Conservation (phyloP, 1,139 yeast species). For the Yamadazyma spencermartinsiae region DNA sequence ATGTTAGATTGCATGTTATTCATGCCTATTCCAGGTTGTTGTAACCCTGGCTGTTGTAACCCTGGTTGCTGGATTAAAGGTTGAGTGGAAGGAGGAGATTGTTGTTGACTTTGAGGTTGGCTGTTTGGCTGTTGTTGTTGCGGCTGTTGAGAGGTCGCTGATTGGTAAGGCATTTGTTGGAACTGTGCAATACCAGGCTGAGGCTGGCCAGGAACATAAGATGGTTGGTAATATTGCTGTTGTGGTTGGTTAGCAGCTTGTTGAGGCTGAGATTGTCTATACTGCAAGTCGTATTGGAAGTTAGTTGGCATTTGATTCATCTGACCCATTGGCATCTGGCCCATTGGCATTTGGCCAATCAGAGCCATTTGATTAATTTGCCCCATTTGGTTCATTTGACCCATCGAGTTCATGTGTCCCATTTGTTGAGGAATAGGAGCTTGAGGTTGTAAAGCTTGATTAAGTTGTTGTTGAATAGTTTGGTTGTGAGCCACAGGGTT, state of each 20-base stretch:
- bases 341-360: slow-evolving; percentile 1
- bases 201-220: slow-evolving; percentile 1
- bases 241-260: slow-evolving; percentile 7
- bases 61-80: slow-evolving; percentile 5
- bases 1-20: slow-evolving; percentile 6
- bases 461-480: slow-evolving; percentile 16
- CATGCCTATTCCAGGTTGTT: slow-evolving; percentile 4
- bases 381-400: background rate
- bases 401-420: slow-evolving; percentile 1
- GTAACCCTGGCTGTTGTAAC: background rate
- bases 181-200: slow-evolving; percentile 1
- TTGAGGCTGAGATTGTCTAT: slow-evolving; percentile 5
- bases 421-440: slow-evolving; percentile 13
- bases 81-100: background rate
- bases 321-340: background rate
- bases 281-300: slow-evolving; percentile 2
- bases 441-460: slow-evolving; percentile 18
- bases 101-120: background rate
- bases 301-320: slow-evolving; percentile 2
- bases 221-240: slow-evolving; percentile 4
- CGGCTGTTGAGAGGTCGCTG: slow-evolving; percentile 7
- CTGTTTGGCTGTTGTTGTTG: slow-evolving; percentile 6
- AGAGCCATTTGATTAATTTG: slow-evolving; percentile 1
- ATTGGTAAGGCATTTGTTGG: slow-evolving; percentile 2
- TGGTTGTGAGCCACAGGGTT: slow-evolving; percentile 3